Conservation (phyloP, 441 rosid species). For the Francoa sonchifolia region DNA sequence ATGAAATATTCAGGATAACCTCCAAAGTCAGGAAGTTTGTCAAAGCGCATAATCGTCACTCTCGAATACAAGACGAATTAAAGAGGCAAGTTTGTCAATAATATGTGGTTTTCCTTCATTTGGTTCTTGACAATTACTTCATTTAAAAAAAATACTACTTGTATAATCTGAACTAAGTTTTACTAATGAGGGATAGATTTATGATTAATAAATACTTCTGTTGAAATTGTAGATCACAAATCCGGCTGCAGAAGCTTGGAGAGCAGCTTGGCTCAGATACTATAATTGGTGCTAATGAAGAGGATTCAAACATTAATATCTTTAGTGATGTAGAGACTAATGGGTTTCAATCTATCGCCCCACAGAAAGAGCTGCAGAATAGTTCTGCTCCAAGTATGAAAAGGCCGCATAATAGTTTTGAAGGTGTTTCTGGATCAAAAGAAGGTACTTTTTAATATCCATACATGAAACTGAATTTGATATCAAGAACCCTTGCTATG, state of each 20-base stretch:
- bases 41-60: conserved; percentile 47
- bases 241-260: conserved; percentile 55
- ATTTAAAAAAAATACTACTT: too few species aligned
- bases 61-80: conserved; percentile 56
- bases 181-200: too few species aligned
- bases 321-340: conserved; percentile 55
- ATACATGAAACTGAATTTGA: too few species aligned
- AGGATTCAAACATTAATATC: conserved; percentile 46
- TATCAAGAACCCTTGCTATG: too few species aligned
- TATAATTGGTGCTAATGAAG: conserved; percentile 37
- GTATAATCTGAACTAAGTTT: too few species aligned
- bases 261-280: conserved; percentile 47
- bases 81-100: conserved; percentile 38
- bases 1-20: conserved; percentile 44
- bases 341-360: conserved; percentile 21
- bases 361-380: conserved; percentile 26
- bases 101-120: conserved; percentile 6
- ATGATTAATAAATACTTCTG: too few species aligned
- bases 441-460: conserved; percentile 29
- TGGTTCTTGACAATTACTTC: too few species aligned
- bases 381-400: conserved; percentile 29
- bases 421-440: conserved; percentile 22
- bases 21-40: conserved; percentile 70
- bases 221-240: conserved; percentile 52
- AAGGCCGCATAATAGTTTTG: conserved; percentile 23